Conservation (phyloP, 2,329 filamentous ascomycete species). For the Kalaharituber pfeilii region DNA sequence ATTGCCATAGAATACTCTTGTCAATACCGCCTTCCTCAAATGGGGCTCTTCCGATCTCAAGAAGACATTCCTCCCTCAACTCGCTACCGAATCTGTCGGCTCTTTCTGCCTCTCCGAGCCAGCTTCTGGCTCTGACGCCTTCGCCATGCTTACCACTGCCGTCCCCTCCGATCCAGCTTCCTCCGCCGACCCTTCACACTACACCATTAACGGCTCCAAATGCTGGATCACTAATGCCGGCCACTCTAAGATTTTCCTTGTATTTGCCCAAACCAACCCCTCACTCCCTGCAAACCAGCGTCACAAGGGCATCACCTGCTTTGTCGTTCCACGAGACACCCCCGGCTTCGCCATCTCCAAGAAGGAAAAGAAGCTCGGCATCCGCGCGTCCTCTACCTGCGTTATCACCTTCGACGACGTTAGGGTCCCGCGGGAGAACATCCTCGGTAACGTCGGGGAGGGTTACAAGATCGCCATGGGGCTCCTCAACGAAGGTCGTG, state of each 20-base stretch:
- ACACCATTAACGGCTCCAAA: conserved; percentile 77
- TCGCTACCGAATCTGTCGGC: conserved; percentile 75
- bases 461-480: conserved; percentile 97
- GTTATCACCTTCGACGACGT: conserved; percentile 97
- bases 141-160: conserved; percentile 83
- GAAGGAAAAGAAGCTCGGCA: conserved; percentile 99
- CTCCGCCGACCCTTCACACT: conserved; percentile 27
- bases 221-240: conserved; percentile 99
- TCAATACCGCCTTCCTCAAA: conserved; percentile 82
- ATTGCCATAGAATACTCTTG: conserved; percentile 55
- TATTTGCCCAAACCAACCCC: conserved; percentile 60
- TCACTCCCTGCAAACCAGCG: conserved; percentile 66
- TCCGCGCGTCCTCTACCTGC: conserved; percentile 87
- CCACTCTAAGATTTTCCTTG: conserved; percentile 89
- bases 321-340: conserved; percentile 29
- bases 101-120: conserved; percentile 91
- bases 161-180: conserved; percentile 57
- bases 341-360: conserved; percentile 82
- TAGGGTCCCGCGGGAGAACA: conserved; percentile 67
- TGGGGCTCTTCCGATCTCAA: conserved; percentile 61
- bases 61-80: conserved; percentile 72
- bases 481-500: conserved; percentile 86
- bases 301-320: conserved; percentile 94
- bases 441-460: conserved; percentile 73
- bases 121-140: conserved; percentile 84